phyloP scores from a whole-genome alignment of 169 alveolate species.

The Theileria parva region DNA sequence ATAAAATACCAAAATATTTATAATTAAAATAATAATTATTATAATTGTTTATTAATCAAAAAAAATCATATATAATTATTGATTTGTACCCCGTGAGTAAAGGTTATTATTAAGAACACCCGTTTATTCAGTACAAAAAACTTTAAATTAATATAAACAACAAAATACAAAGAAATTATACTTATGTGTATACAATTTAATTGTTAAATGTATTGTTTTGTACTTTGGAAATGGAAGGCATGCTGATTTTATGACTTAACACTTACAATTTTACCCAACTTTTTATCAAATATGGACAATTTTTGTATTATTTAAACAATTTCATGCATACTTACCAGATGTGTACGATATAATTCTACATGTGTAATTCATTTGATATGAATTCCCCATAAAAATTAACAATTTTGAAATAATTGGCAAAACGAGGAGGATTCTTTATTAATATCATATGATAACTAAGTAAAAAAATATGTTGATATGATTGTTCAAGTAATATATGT shows the following conservation, averaged over 20 bases:
- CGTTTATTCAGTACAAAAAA: neutral
- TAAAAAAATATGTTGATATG: neutral
- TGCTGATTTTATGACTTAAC: neutral
- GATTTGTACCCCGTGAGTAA: neutral
- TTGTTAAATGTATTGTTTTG: too few species aligned
- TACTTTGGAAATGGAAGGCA: neutral
- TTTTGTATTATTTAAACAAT: too few species aligned
- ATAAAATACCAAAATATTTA: too few species aligned
- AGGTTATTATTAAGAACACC: neutral
- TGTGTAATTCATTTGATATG: neutral
- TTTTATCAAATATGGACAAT: neutral
- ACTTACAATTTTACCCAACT: neutral
- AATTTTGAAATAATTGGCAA: neutral
- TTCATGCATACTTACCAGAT: neutral
- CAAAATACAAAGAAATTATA: neutral
- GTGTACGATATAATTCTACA: neutral
- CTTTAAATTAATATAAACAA: neutral
- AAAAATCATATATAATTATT: neutral
- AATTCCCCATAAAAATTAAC: conserved; percentile 3
- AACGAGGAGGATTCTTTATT: neutral
- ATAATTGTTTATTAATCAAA: too few species aligned
- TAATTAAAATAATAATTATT: too few species aligned
- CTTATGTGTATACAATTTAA: neutral
- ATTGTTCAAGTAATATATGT: neutral
- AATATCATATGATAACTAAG: neutral